Evolutionary conservation across 352 stramenopile species (phyloP).

Genomic region (Aphanomyces stellatus): DNA sequence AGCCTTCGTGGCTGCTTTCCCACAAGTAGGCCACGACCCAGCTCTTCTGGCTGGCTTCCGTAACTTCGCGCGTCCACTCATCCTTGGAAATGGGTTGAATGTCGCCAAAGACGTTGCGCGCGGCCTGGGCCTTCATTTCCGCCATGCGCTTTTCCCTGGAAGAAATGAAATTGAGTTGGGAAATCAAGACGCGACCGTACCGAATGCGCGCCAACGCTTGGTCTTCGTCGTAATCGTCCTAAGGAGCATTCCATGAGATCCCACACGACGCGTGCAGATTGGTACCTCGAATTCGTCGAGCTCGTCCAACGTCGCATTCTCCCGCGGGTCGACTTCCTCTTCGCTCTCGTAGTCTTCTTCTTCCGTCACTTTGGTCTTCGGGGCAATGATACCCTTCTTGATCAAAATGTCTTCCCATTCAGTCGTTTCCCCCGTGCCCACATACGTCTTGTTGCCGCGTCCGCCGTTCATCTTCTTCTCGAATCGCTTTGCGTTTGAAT

Average conservation of each 20-base stretch:
- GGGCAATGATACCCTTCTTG: constrained; percentile 82
- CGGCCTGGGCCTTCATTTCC: constrained; percentile 77
- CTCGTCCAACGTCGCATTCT: constrained; percentile 76
- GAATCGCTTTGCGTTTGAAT: too few species aligned
- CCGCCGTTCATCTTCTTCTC: too few species aligned
- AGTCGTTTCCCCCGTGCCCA: constrained; percentile 80
- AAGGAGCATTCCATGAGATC: background rate
- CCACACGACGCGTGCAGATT: background rate
- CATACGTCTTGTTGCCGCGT: constrained; percentile 77
- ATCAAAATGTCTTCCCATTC: constrained; percentile 87
- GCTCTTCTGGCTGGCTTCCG: constrained; percentile 68
- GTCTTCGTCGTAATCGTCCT: constrained; percentile 84
- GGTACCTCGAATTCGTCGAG: constrained; percentile 73
- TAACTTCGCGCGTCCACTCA: constrained; percentile 90
- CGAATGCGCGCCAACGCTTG: constrained; percentile 64
- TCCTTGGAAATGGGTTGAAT: constrained; percentile 88
- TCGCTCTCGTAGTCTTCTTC: constrained; percentile 42
- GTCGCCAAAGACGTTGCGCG: constrained; percentile 83
- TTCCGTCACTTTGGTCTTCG: constrained; percentile 80
- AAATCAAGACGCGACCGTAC: constrained; percentile 5
- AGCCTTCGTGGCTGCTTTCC: constrained; percentile 81
- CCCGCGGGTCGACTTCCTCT: constrained; percentile 46
- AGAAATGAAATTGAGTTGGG: background rate
- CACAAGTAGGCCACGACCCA: constrained; percentile 89
- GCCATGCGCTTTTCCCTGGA: constrained; percentile 70